Evolutionary conservation across 306 rosid genomes (phyloP).

Genomic region (Rosa rugosa): DNA sequence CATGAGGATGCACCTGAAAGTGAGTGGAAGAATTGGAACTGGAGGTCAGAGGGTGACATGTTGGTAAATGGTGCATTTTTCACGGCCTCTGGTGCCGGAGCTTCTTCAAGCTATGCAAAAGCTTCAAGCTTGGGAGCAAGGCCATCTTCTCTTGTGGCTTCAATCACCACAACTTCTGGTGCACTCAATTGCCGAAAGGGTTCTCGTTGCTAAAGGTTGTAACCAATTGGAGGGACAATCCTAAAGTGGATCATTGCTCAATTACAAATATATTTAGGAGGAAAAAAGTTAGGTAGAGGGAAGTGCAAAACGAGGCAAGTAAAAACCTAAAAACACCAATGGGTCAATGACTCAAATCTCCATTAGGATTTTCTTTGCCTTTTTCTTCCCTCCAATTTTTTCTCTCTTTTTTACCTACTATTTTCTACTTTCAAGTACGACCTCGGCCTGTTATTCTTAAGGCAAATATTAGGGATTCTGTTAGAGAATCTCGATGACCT

Average conservation of each 20-base stretch:
- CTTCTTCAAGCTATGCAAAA: conserved; percentile 85
- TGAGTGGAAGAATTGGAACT: conserved; percentile 86
- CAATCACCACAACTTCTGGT: conserved; percentile 69
- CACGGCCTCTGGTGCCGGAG: conserved; percentile 77
- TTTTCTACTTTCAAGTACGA: conserved; percentile 43
- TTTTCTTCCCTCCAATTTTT: conserved; percentile 32
- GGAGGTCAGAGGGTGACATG: conserved; percentile 91
- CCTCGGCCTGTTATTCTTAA: conserved; percentile 68
- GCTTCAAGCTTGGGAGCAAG: conserved; percentile 93
- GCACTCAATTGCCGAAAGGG: conserved; percentile 73
- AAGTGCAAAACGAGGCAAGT: not conserved
- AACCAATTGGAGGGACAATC: conserved; percentile 26
- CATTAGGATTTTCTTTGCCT: conserved; percentile 26
- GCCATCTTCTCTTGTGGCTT: conserved; percentile 79
- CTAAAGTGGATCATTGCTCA: conserved; percentile 6
- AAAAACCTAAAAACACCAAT: not conserved
- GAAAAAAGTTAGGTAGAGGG: conserved; percentile 10
- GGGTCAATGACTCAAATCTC: not conserved
- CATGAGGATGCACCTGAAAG: conserved; percentile 91
- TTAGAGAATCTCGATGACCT: conserved; percentile 43
- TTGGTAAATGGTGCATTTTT: conserved; percentile 84
- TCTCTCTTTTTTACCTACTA: conserved; percentile 18
- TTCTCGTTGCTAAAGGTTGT: conserved; percentile 67
- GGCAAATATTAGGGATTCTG: conserved; percentile 33
- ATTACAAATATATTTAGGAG: conserved; percentile 10